Evolutionary conservation across 1,284 basidiomycete genomes (phyloP), one percentile per base, ranked within the genome.

Genomic region (Thecaphora frezii): DNA sequence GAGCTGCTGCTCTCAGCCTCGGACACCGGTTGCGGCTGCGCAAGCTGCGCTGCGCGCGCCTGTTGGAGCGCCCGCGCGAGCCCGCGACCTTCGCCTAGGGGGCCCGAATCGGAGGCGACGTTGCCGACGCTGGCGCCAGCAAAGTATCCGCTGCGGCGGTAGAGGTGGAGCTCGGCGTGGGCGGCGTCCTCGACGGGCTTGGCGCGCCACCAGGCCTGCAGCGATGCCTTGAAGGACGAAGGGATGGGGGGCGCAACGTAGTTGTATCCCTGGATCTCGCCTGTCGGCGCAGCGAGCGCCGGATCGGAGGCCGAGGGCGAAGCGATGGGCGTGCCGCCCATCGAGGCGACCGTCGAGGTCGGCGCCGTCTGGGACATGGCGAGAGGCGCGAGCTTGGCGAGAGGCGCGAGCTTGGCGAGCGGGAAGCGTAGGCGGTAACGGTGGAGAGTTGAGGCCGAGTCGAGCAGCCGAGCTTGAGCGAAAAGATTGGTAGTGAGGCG

Each of bases 101-200:
- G 39, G 23, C 46, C 42, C 14, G 51, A 28, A 28, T 61, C 61
- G 25, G 69, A 46, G 22, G 50, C 46, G 2, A 67, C 71, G 46
- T 73, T 73, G 37, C 61, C 57, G 38, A 73, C 47, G 25, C 47
- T 47, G 4, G 71, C 71, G 14, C 69, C 69, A 14, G 61, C 36
- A 53, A 73, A 71, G 50, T 66, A 71, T 30, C 69, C 69, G 10
- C 66, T 58, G 18, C 50, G 47, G n/a, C 58, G 52, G 38, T 67
- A 66, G 12, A 73, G 63, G 45, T 62, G 57, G 10, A 73, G 54
- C 54, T 73, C 71, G n/a, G 69, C 66, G 7, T 71, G 57, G 13
- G 71, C 71, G 18, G 69, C 61, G 23, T 74, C 70, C 25, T 45
- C 25, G 1, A 59, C 51, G 4, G 58, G 57, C 21, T 57, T 47